Conservation (phyloP, 1,284 basidiomycete species). For the Tylopilus sp. region DNA sequence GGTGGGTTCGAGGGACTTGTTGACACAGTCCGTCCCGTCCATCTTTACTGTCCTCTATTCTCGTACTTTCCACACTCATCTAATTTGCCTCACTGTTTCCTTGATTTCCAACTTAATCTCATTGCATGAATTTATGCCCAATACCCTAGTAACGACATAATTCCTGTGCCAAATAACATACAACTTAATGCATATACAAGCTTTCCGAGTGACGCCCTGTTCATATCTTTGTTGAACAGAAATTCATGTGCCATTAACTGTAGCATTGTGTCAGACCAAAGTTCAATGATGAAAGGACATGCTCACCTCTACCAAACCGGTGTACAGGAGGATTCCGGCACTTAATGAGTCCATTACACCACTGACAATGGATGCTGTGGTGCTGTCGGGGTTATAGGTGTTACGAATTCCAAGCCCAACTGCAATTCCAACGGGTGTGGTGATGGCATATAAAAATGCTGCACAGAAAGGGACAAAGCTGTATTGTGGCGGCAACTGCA, state of each 20-base stretch:
- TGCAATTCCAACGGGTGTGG: slow-evolving; percentile 88
- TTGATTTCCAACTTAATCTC: slow-evolving; percentile 17
- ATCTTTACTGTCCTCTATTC: slow-evolving; percentile 40
- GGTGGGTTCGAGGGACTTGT: too few species aligned
- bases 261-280: not conserved
- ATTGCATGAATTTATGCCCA: slow-evolving; percentile 65
- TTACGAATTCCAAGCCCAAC: slow-evolving; percentile 86
- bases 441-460: slow-evolving; percentile 79
- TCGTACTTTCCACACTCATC: slow-evolving; percentile 35
- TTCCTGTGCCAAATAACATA: slow-evolving; percentile 81
- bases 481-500: slow-evolving; percentile 71
- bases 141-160: slow-evolving; percentile 88
- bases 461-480: slow-evolving; percentile 73
- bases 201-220: slow-evolving; percentile 70
- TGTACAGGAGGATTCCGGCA: slow-evolving; percentile 92
- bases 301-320: slow-evolving; percentile 87
- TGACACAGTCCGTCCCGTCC: slow-evolving; percentile 43
- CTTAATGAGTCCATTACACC: slow-evolving; percentile 90
- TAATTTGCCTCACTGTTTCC: slow-evolving; percentile 24
- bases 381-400: slow-evolving; percentile 84
- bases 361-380: slow-evolving; percentile 82
- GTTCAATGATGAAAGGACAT: not conserved
- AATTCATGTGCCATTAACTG: slow-evolving; percentile 94
- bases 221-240: slow-evolving; percentile 89
- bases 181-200: slow-evolving; percentile 77